phyloP scores from a whole-genome alignment of 139 green algal species.

The Nannochloris sp. region DNA sequence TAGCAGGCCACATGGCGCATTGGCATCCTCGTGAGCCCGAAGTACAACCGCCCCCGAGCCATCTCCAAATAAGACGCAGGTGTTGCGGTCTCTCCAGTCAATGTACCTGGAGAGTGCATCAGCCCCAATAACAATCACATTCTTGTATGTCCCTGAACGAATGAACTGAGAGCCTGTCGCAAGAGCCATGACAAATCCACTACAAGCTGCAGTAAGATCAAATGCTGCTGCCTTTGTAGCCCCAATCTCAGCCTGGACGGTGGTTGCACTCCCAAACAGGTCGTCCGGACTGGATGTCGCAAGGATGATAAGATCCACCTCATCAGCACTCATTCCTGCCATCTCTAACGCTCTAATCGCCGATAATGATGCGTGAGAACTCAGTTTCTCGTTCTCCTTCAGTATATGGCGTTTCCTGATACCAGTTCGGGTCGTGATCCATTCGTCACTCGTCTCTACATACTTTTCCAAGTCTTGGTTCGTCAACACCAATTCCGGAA shows the following conservation, averaged over 20 bases:
- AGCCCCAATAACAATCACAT: constrained; percentile 86
- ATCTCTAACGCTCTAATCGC: constrained; percentile 72
- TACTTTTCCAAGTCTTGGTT: constrained; percentile 85
- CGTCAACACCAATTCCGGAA: constrained; percentile 67
- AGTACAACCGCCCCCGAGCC: constrained; percentile 84
- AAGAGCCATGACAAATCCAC: constrained; percentile 89
- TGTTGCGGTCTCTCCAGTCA: constrained; percentile 87
- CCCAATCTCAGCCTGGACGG: constrained; percentile 70
- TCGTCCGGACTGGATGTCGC: constrained; percentile 93
- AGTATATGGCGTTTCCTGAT: constrained; percentile 78
- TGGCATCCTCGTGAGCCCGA: constrained; percentile 32
- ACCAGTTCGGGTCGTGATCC: constrained; percentile 86
- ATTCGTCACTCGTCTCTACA: constrained; percentile 97
- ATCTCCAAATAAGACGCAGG: constrained; percentile 98
- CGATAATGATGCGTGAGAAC: constrained; percentile 56
- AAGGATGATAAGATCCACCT: constrained; percentile 90
- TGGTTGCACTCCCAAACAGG: constrained; percentile 83
- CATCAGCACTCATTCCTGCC: constrained; percentile 59
- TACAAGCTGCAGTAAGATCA: constrained; percentile 96
- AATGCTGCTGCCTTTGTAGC: constrained; percentile 79
- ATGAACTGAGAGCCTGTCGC: constrained; percentile 85
- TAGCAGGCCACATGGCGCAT: constrained; percentile 54
- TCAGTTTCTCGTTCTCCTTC: constrained; percentile 55
- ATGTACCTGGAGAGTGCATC: constrained; percentile 87
- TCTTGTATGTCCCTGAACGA: constrained; percentile 59